phyloP scores from a whole-genome alignment of 371 early-diverging fungal species.

The Dinochytrium kinnereticum region DNA sequence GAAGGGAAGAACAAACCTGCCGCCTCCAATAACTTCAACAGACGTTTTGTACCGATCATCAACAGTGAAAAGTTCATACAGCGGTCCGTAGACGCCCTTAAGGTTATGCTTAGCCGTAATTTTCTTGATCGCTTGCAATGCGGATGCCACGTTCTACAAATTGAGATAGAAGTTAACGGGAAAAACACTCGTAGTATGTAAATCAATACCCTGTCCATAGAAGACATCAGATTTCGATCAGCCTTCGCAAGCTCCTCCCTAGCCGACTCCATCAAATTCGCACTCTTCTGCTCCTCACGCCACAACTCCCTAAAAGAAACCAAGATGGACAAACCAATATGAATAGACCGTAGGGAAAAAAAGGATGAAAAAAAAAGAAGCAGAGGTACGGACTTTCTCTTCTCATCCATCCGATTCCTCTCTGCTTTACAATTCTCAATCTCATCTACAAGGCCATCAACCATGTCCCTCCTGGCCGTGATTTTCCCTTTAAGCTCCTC shows the following conservation, averaged over 20 bases:
- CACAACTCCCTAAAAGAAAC: slow-evolving; percentile 65
- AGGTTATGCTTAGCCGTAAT: slow-evolving; percentile 70
- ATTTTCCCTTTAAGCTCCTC: slow-evolving; percentile 55
- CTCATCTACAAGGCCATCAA: slow-evolving; percentile 26
- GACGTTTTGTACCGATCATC: slow-evolving; percentile 82
- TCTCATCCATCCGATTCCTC: slow-evolving; percentile 70
- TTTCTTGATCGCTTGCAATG: slow-evolving; percentile 71
- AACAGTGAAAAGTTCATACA: slow-evolving; percentile 90
- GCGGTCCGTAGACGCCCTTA: slow-evolving; percentile 86
- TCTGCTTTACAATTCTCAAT: slow-evolving; percentile 19
- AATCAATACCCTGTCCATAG: slow-evolving; percentile 76
- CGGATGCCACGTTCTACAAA: slow-evolving; percentile 44
- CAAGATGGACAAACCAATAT: background rate
- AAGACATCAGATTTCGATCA: slow-evolving; percentile 72
- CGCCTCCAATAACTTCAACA: slow-evolving; percentile 91
- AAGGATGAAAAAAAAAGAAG: background rate
- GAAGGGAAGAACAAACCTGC: slow-evolving; percentile 56
- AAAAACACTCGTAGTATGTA: no score
- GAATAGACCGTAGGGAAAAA: slow-evolving; percentile 17
- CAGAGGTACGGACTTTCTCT: slow-evolving; percentile 64
- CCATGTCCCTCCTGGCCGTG: slow-evolving; percentile 28
- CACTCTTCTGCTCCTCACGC: slow-evolving; percentile 87
- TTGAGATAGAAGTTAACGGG: background rate
- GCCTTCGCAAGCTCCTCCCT: slow-evolving; percentile 77
- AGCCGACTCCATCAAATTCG: slow-evolving; percentile 67